Evolutionary conservation across 164 flowering plant species (phyloP), one percentile per base, ranked within the genome.

Genomic region (Liriodendron chinense): DNA sequence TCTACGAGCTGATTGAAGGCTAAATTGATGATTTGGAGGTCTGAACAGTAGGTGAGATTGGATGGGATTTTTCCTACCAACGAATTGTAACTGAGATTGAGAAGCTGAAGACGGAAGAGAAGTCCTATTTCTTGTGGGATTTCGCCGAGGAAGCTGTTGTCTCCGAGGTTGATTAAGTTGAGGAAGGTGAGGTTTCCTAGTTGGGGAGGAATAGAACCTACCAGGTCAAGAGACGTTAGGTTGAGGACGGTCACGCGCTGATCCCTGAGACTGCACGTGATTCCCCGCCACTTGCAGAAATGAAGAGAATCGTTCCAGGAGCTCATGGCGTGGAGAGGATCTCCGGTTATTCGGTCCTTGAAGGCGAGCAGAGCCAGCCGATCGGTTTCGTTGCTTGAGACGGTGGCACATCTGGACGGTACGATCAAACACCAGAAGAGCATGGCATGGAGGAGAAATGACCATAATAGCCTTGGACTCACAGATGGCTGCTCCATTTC

Each of bases 111-210:
- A 1, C 78, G 85, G 18, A 66, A 65, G 43, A 86, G 85, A 14
- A 72, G 74, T 25, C 82, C 78, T 3, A 86, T 62, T 73, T 82
- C 63, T 7, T 47, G 14, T 0, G 91, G 87, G 69, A 88, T 12
- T 16, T 65, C 10, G 12, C 88, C 87, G 2, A 4, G n/a, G 2
- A 88, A 71, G 13, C 61, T 59, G 76, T 88, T 88, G 57, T 78
- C 61, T 49, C 78, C 78, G 1, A 88, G 80, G 9, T 83, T 61
- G 64, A 88, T 79, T 26, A 74, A 72, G 10, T 12, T n/a, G 1
- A 88, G 88, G 72, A 79, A 85, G 20, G 87, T 78, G 50, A 88
- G 84, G 22, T 88, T 88, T 8, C 81, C 86, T 14, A 86, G 69
- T 12, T 74, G 74, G 1, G 91, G 87, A 69, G 75, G 74, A 6